These are phyloP conservation scores for Pseudohalonectria lignicola DNA, from an alignment of 2,329 filamentous ascomycete species.

Conservation along the genomic window DNA sequence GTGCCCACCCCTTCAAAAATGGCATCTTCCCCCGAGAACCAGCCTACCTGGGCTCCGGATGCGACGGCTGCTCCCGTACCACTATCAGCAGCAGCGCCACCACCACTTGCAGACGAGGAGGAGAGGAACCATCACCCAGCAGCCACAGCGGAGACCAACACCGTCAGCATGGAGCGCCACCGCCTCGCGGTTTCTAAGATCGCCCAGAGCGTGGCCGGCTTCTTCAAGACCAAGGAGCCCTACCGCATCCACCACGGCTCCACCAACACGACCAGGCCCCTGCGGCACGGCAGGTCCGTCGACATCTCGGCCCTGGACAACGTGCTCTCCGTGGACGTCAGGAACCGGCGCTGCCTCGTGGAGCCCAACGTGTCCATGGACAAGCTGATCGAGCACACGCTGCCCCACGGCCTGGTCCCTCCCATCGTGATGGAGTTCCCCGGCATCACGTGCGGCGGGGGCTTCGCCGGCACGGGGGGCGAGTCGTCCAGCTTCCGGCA, in stretches of 20 bases:
- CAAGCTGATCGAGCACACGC: slow-evolving; percentile 51
- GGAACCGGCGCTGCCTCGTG: slow-evolving; percentile 48
- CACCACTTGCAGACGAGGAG: no score
- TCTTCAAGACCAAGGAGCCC: slow-evolving; percentile 37
- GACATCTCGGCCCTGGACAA: slow-evolving; percentile 55
- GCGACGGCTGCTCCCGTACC: no score
- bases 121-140: no score
- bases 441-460: slow-evolving; percentile 63
- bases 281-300: slow-evolving; percentile 34
- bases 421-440: slow-evolving; percentile 70
- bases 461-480: slow-evolving; percentile 59
- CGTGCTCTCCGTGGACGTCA: slow-evolving; percentile 51
- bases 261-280: slow-evolving; percentile 60
- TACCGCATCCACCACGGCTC: slow-evolving; percentile 71
- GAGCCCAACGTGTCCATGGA: slow-evolving; percentile 73
- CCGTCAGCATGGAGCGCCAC: slow-evolving; percentile 47
- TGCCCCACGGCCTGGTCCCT: slow-evolving; percentile 55
- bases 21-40: no score
- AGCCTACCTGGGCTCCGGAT: no score
- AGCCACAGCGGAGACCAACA: no score
- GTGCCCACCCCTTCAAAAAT: no score
- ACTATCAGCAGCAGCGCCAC: no score
- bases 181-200: slow-evolving; percentile 34
- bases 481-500: slow-evolving; percentile 61
- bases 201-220: slow-evolving; percentile 32